A percentile compares a stretch with the other conserved stretches of the same genome.
These are phyloP conservation scores for Mortierella sp. DNA, from an alignment of 371 early-diverging fungal species.

Conservation along the genomic window DNA sequence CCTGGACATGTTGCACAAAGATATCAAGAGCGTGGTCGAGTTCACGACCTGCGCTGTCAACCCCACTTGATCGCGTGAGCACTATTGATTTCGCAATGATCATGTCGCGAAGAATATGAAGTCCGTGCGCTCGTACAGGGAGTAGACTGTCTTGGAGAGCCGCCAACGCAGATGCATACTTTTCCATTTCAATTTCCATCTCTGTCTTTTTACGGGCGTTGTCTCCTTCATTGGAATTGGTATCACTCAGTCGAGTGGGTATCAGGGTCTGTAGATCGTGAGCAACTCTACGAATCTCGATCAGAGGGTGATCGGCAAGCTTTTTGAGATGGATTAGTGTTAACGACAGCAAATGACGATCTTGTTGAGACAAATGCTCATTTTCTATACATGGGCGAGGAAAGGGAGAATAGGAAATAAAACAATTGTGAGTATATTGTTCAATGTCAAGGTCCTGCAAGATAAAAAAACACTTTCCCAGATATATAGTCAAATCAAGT, in stretches of 20 bases:
- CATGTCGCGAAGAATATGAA: slow-evolving; percentile 83
- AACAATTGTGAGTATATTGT: background rate
- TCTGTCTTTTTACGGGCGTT: slow-evolving; percentile 32
- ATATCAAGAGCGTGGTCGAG: slow-evolving; percentile 76
- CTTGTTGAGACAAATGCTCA: slow-evolving; percentile 62
- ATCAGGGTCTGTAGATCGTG: slow-evolving; percentile 72
- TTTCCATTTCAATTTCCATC: slow-evolving; percentile 62
- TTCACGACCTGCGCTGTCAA: slow-evolving; percentile 49
- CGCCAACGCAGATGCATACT: slow-evolving; percentile 80
- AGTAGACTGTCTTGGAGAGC: slow-evolving; percentile 83
- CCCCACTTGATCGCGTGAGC: slow-evolving; percentile 57
- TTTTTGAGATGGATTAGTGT: slow-evolving; percentile 68
- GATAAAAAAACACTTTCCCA: background rate
- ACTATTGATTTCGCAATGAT: slow-evolving; percentile 66
- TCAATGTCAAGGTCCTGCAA: background rate
- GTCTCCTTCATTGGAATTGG: background rate
- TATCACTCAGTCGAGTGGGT: slow-evolving; percentile 34
- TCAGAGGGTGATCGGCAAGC: slow-evolving; percentile 63
- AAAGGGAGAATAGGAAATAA: background rate
- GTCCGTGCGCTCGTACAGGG: slow-evolving; percentile 91
- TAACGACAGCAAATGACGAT: slow-evolving; percentile 62
- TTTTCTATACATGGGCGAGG: slow-evolving; percentile 57
- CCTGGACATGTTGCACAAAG: slow-evolving; percentile 80
- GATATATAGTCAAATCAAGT: no score
- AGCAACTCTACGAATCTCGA: slow-evolving; percentile 67